Base-by-base conservation (phyloP, 164 flowering plant species). In the Nymphaea colorata region DNA sequence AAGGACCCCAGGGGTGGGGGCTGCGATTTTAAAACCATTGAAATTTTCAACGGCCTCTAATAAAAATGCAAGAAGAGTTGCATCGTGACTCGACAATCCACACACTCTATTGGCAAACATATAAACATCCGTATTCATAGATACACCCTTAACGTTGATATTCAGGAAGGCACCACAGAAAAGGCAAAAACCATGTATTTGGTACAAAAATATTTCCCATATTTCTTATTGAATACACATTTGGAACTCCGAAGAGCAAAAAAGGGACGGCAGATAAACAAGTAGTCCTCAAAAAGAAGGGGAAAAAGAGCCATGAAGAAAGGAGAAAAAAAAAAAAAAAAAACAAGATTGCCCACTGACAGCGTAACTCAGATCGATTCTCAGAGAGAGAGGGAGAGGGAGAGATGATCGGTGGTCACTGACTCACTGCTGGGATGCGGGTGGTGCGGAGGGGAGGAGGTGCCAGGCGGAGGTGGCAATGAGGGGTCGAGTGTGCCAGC, bases 401-500 rank as follows among this genome's bases (percentile, higher is more conserved):
- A 10, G 59, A 25, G 36, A 25, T 25, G 36, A 25, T 25, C 36
- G 36, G 36, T 25, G 36, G 36, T 25, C 36, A 51, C 57, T 51
- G 57, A 15, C 57, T 51, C 57, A 47, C 55, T 25, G 14, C 57
- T 51, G 14, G 57, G 57, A 51, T 51, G 57, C 8, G 12, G 57
- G 14, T 51, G 57, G 14, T 8, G 57, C 14, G 36, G 36, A 25
- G 57, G 57, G 57, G 14, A 51, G 57, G 57, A 61, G 25, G 11
- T 61, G 64, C 96, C 96, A 90, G 2, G 96, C 91, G 6, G 96
- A 86, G 57, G 93, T 80, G 64, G 96, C 82, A 61, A 90, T 88
- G 53, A 90, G 85, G 16, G 91, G 89, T 45, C 93, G 75, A 14
- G 85, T 88, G 70, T 90, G 96, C 96, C 96, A 90, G 0, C 90